A percentile compares a stretch with the other conserved stretches of the same genome.
These are phyloP conservation scores for Solanum paucissectum DNA, from an alignment of 257 asterid genomes.

Conservation along the genomic window DNA sequence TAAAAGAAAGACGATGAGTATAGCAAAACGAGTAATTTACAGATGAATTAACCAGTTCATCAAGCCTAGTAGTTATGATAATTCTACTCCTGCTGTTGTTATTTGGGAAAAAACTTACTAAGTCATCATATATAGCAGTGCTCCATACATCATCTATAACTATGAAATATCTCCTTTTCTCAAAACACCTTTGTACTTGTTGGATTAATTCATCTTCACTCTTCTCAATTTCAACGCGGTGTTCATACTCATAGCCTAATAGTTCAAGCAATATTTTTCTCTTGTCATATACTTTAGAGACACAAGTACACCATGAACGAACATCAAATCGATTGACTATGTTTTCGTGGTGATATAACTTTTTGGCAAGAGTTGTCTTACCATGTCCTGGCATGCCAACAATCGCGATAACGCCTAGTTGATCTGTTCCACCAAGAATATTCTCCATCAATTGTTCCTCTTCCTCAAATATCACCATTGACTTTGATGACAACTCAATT, in stretches of 20 bases:
- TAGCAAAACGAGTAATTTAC: neutral
- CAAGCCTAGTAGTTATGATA: neutral
- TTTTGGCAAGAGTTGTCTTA: conserved; percentile 10
- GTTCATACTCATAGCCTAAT: neutral
- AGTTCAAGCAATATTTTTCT: neutral
- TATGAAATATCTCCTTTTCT: conserved; percentile 1
- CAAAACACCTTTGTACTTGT: neutral
- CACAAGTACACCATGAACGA: conserved; percentile 4
- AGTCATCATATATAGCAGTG: neutral
- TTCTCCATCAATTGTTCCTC: neutral
- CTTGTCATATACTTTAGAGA: neutral
- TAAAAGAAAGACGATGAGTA: neutral
- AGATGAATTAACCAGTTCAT: neutral
- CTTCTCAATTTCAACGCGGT: neutral
- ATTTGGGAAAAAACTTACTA: neutral
- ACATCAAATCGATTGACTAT: neutral
- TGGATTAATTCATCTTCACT: neutral
- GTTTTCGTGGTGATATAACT: neutral
- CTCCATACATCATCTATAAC: conserved; percentile 16
- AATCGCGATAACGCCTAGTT: neutral
- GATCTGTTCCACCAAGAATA: neutral
- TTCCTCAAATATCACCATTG: neutral
- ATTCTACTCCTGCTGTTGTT: conserved; percentile 3
- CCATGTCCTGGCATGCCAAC: conserved; percentile 1
- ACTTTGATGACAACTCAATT: neutral